A percentile compares a stretch with the other conserved stretches of the same genome.
These are phyloP conservation scores for Ziziphus jujuba DNA, from an alignment of 306 rosid genomes.

Conservation along the genomic window DNA sequence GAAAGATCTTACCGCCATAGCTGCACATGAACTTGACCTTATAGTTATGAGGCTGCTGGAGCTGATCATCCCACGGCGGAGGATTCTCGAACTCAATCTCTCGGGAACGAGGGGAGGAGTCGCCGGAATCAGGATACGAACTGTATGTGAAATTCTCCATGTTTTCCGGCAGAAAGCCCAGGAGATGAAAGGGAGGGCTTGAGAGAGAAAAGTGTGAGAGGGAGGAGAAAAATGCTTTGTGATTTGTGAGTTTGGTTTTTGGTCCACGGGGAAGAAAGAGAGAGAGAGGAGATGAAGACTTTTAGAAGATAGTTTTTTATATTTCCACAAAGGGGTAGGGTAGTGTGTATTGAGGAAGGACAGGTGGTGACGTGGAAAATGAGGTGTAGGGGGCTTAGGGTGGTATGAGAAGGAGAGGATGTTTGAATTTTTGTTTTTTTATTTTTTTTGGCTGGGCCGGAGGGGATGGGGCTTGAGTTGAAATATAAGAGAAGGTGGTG, in stretches of 20 bases:
- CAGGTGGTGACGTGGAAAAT: not conserved
- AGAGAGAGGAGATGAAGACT: not conserved
- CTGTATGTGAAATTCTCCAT: conserved; percentile 76
- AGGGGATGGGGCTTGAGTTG: not conserved
- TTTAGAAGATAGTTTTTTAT: not conserved
- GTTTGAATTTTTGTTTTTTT: not conserved
- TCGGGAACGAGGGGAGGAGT: conserved; percentile 82
- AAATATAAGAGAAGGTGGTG: conserved; percentile 12
- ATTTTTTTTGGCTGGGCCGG: no score
- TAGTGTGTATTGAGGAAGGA: not conserved
- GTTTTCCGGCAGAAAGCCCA: not conserved
- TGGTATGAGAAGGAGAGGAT: not conserved
- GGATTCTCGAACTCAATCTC: conserved; percentile 88
- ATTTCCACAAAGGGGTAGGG: not conserved
- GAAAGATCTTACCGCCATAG: conserved; percentile 95
- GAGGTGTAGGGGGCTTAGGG: not conserved
- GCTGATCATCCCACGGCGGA: conserved; percentile 83
- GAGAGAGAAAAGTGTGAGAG: not conserved
- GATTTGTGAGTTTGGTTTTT: not conserved
- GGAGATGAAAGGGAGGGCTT: not conserved
- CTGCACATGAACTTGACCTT: conserved; percentile 88
- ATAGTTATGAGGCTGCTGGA: conserved; percentile 45
- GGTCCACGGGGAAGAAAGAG: not conserved
- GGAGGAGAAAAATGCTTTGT: not conserved
- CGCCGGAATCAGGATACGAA: conserved; percentile 84